phyloP scores from a whole-genome alignment of 768 basidiomycete species.

The Leccinellum albellum region DNA sequence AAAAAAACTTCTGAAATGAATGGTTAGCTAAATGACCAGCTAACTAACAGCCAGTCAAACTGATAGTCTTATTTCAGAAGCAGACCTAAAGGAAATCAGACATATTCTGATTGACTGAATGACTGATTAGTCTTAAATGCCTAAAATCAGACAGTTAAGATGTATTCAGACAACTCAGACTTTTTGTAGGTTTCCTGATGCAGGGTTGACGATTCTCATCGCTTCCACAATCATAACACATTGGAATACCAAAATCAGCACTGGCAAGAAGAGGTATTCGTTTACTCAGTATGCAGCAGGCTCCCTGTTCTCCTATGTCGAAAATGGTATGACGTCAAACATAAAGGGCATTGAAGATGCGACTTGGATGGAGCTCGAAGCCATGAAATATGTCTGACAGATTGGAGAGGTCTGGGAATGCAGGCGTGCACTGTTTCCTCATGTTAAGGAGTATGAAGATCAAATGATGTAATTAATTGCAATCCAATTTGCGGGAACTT shows the following conservation, averaged over 20 bases:
- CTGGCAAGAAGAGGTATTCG: neutral
- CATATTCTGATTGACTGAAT: neutral
- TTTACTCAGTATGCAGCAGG: constrained; percentile 9
- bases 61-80: neutral
- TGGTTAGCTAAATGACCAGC: neutral
- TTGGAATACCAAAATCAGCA: neutral
- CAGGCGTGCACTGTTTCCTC: neutral
- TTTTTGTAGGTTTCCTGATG: neutral
- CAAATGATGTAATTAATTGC: too few relatives aligned
- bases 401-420: neutral
- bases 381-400: neutral
- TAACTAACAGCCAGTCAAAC: neutral
- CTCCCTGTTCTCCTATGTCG: neutral
- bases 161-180: neutral
- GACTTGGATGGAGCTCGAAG: neutral
- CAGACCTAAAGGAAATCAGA: neutral
- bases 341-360: neutral
- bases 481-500: too few relatives aligned
- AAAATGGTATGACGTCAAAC: constrained; percentile 5
- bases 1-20: neutral
- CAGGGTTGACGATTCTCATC: neutral
- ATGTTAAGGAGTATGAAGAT: neutral
- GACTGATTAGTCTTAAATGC: neutral
- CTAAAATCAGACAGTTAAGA: neutral
- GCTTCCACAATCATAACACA: neutral